These are phyloP conservation scores for Aspergillus saccharolyticus DNA, from an alignment of 495 filamentous ascomycete species.

Conservation along the genomic window DNA sequence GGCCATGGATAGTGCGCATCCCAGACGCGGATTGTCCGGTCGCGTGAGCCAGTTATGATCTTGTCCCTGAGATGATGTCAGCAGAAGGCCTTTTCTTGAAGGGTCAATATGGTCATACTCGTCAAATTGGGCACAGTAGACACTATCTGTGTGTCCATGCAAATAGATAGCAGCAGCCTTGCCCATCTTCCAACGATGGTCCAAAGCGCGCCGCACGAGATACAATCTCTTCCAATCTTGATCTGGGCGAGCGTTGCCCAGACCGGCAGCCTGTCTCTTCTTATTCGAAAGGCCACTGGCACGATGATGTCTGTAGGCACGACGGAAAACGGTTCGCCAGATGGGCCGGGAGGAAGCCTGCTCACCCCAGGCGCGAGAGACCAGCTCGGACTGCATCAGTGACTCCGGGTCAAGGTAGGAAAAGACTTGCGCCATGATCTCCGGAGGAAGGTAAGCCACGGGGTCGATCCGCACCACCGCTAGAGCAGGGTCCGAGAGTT, in stretches of 20 bases:
- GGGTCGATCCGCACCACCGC: slow-evolving; percentile 55
- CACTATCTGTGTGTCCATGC: slow-evolving; percentile 87
- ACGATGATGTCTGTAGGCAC: slow-evolving; percentile 48
- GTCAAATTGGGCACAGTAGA: slow-evolving; percentile 97
- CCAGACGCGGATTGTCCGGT: slow-evolving; percentile 93
- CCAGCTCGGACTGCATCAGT: slow-evolving; percentile 55
- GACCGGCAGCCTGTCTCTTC: slow-evolving; percentile 40
- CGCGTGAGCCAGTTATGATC: slow-evolving; percentile 93
- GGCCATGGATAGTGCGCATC: slow-evolving; percentile 75
- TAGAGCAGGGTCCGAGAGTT: slow-evolving; percentile 40
- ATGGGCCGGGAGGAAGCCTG: slow-evolving; percentile 60
- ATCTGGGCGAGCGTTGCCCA: slow-evolving; percentile 45
- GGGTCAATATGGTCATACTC: slow-evolving; percentile 54
- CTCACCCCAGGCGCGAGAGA: slow-evolving; percentile 60
- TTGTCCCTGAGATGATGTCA: slow-evolving; percentile 56
- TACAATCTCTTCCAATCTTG: slow-evolving; percentile 88
- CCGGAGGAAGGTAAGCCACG: slow-evolving; percentile 58
- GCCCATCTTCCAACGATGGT: slow-evolving; percentile 72
- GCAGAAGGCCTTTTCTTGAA: not conserved
- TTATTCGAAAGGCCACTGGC: slow-evolving; percentile 42
- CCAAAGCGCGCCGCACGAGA: slow-evolving; percentile 64
- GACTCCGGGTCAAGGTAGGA: slow-evolving; percentile 63
- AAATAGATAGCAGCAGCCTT: slow-evolving; percentile 78
- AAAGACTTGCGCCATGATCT: slow-evolving; percentile 69
- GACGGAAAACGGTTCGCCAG: slow-evolving; percentile 74